Conservation (phyloP, 225 moss, liverwort and hornwort species). For the Physcomitrium patens region DNA sequence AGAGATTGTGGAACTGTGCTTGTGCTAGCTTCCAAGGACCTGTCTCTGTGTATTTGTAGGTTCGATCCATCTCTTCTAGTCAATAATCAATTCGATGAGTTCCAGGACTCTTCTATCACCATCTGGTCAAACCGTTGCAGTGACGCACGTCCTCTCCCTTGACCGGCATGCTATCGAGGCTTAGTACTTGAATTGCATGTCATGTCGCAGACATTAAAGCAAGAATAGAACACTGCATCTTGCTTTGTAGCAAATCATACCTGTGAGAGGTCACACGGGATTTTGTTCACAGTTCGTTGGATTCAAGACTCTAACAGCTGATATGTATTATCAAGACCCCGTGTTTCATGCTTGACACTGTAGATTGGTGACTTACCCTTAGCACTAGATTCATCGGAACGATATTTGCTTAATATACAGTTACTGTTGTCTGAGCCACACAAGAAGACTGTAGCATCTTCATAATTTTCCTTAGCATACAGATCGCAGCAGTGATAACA, state of each 20-base stretch:
- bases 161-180: background rate
- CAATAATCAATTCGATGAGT: background rate
- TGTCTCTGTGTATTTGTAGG: too few species aligned
- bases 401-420: background rate
- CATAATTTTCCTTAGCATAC: background rate
- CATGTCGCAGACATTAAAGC: background rate
- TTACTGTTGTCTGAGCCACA: background rate
- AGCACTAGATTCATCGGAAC: background rate
- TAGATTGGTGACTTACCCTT: background rate
- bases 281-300: background rate
- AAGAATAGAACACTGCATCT: background rate
- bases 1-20: background rate
- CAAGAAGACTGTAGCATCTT: background rate
- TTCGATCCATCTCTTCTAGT: background rate
- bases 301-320: background rate
- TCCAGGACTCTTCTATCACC: background rate
- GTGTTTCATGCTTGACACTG: background rate
- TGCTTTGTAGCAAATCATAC: background rate
- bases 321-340: background rate
- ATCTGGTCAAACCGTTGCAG: background rate
- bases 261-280: background rate
- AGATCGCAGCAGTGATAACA: background rate
- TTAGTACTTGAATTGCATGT: background rate
- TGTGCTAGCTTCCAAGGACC: background rate
- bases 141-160: background rate